Percentiles rank a stretch among this genome's conserved stretches.
Conservation (phyloP, 306 rosid species). For the Cicer yamashitae region DNA sequence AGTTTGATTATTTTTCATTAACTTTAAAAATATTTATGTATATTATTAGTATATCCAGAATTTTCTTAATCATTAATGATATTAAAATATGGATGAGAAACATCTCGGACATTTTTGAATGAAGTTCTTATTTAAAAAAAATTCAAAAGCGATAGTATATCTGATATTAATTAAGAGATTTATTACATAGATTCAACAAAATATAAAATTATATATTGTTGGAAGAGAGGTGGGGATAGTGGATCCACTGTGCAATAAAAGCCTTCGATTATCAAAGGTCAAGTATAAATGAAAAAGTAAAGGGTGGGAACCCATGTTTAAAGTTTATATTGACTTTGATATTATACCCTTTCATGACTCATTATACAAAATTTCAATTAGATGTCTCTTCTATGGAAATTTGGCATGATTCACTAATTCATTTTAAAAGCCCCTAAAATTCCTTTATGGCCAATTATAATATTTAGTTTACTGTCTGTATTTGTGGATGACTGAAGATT, state of each 20-base stretch:
- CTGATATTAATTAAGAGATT: neutral
- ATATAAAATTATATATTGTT: constrained; percentile 35
- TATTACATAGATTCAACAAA: constrained; percentile 29
- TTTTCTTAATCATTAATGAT: too few species aligned
- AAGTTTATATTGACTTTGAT: constrained; percentile 47
- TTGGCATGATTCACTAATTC: constrained; percentile 41
- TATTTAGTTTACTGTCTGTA: constrained; percentile 5
- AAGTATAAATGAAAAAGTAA: constrained; percentile 51
- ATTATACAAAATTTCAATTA: constrained; percentile 35
- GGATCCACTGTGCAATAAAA: constrained; percentile 59
- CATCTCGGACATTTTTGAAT: too few species aligned
- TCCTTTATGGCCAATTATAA: constrained; percentile 12
- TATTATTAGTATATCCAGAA: too few species aligned
- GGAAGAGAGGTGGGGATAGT: constrained; percentile 55
- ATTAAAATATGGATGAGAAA: too few species aligned
- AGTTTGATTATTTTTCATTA: too few species aligned
- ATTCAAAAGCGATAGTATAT: too few species aligned
- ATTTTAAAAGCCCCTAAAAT: constrained; percentile 24
- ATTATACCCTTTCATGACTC: constrained; percentile 35
- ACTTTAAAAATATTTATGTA: too few species aligned
- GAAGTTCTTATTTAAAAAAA: too few species aligned
- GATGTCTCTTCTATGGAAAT: constrained; percentile 25
- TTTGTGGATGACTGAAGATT: constrained; percentile 20
- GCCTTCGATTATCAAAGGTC: constrained; percentile 57
- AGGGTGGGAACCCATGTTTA: constrained; percentile 50